phyloP scores from a whole-genome alignment of 164 flowering plant species.

The Chimonanthus praecox region DNA sequence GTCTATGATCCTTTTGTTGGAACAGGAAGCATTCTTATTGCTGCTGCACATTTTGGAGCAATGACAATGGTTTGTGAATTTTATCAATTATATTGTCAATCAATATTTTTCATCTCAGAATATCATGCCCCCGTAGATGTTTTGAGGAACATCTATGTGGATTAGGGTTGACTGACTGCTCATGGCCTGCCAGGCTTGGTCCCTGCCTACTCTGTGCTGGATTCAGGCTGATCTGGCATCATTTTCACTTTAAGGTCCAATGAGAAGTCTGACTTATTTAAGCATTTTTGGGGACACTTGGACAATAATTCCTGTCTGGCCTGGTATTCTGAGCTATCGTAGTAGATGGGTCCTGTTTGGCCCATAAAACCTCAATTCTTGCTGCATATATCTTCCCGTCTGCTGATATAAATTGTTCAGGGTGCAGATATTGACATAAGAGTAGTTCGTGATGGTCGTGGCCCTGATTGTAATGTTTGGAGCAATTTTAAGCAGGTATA shows the following conservation, averaged over 20 bases:
- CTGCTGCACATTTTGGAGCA: conserved; percentile 95
- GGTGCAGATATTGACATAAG: conserved; percentile 99
- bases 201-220: background rate
- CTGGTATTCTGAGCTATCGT: too few relatives aligned
- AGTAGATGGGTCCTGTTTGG: too few relatives aligned
- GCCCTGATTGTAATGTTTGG: conserved; percentile 97
- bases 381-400: conserved; percentile 8
- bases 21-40: conserved; percentile 94
- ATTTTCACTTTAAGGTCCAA: background rate
- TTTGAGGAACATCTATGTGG: background rate
- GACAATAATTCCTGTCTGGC: too few relatives aligned
- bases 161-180: background rate
- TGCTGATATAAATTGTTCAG: conserved; percentile 42
- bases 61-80: conserved; percentile 78
- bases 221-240: background rate
- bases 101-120: background rate
- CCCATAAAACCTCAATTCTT: too few relatives aligned
- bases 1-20: conserved; percentile 98
- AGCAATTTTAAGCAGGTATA: conserved; percentile 96
- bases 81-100: background rate
- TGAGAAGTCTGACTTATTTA: background rate
- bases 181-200: background rate
- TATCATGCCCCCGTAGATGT: background rate
- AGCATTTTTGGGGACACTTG: too few relatives aligned
- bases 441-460: conserved; percentile 98